phyloP scores from a whole-genome alignment of 768 basidiomycete genomes.

The Candolleomyces efflorescens region DNA sequence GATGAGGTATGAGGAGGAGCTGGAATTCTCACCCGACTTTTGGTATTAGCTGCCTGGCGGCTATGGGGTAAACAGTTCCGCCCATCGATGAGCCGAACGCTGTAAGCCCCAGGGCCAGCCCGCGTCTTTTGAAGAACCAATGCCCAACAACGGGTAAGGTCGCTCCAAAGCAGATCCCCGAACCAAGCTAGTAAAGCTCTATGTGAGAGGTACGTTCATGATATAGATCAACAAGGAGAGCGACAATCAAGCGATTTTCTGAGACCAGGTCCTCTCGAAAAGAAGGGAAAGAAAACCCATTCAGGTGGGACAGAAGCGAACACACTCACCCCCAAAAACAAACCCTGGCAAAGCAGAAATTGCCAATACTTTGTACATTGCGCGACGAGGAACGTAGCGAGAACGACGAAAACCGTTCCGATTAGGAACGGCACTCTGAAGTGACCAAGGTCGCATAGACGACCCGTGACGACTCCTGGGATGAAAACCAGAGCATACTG shows the following conservation, averaged over 20 bases:
- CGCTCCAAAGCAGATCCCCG: constrained; percentile 40
- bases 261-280: too few relatives aligned
- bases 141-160: constrained; percentile 49
- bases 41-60: constrained; percentile 47
- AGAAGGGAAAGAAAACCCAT: background rate
- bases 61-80: constrained; percentile 59
- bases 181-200: constrained; percentile 11
- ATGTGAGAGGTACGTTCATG: background rate
- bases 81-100: constrained; percentile 58
- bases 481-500: constrained; percentile 49
- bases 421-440: constrained; percentile 43
- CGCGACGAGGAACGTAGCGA: constrained; percentile 48
- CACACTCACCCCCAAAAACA: constrained; percentile 48
- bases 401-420: constrained; percentile 39
- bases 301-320: background rate
- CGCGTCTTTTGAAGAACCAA: constrained; percentile 58
- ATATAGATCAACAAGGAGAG: background rate
- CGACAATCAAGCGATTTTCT: background rate
- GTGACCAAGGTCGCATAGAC: constrained; percentile 59
- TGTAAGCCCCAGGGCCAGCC: constrained; percentile 49
- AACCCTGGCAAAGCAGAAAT: constrained; percentile 58
- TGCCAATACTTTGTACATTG: constrained; percentile 65
- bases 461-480: constrained; percentile 47
- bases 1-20: too few relatives aligned
- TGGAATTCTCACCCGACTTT: constrained; percentile 43